phyloP scores from a whole-genome alignment of 352 stramenopile genomes.

The Peronosclerospora sorghi region DNA sequence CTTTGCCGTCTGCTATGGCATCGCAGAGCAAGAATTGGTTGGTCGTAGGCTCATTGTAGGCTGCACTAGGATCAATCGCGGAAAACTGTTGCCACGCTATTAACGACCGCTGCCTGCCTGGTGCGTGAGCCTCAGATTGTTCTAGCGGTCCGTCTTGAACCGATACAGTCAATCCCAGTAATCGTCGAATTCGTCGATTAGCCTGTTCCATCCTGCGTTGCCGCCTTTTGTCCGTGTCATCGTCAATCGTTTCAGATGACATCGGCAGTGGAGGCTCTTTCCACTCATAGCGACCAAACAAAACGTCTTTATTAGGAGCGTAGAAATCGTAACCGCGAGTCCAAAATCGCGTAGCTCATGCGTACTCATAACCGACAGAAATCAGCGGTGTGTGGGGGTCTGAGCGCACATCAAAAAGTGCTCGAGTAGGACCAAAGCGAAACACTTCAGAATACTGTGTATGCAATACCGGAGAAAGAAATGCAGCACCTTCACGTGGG shows the following conservation, averaged over 20 bases:
- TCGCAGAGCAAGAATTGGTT: slow-evolving; percentile 75
- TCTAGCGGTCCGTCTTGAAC: slow-evolving; percentile 19
- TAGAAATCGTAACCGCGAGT: slow-evolving; percentile 83
- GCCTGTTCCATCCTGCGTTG: slow-evolving; percentile 18
- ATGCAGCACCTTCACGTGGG: slow-evolving; percentile 18
- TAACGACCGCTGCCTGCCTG: slow-evolving; percentile 40
- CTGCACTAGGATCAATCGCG: slow-evolving; percentile 35
- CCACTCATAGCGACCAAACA: slow-evolving; percentile 56
- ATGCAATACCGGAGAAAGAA: slow-evolving; percentile 47
- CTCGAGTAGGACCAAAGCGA: slow-evolving; percentile 53
- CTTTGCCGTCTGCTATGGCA: slow-evolving; percentile 12
- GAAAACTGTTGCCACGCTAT: slow-evolving; percentile 55
- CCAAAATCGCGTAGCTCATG: slow-evolving; percentile 77
- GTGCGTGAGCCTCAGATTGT: slow-evolving; percentile 30
- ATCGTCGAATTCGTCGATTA: slow-evolving; percentile 51
- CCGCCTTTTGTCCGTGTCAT: slow-evolving; percentile 9
- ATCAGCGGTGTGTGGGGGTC: slow-evolving; percentile 58
- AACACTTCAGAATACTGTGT: slow-evolving; percentile 77
- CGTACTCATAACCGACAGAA: slow-evolving; percentile 61
- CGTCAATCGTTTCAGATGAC: slow-evolving; percentile 3
- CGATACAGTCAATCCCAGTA: slow-evolving; percentile 47
- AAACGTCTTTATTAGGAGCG: slow-evolving; percentile 49
- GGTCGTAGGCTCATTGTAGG: slow-evolving; percentile 70
- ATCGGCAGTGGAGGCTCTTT: slow-evolving; percentile 21
- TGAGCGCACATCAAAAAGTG: slow-evolving; percentile 55